phyloP scores from a whole-genome alignment of 2,329 filamentous ascomycete species.

The Penicillium sp. region DNA sequence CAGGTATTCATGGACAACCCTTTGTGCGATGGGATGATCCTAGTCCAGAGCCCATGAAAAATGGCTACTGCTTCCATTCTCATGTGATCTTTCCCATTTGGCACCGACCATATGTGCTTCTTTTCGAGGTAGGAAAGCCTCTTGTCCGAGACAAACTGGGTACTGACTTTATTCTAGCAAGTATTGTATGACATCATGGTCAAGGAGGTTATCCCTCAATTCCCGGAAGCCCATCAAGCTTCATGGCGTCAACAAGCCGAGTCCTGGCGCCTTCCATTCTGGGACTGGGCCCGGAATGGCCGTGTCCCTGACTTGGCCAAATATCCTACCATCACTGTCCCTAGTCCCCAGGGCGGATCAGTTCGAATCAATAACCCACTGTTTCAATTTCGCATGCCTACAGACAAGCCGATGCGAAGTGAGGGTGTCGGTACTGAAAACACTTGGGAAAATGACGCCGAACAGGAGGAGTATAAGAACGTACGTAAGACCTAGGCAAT shows the following conservation, averaged over 20 bases:
- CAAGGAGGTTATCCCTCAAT: constrained; percentile 30
- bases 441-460: constrained; percentile 5
- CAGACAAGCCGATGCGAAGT: constrained; percentile 11
- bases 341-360: constrained; percentile 34
- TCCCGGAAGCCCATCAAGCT: constrained; percentile 45
- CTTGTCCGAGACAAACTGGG: not conserved
- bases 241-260: constrained; percentile 46
- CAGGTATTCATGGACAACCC: constrained; percentile 11
- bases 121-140: constrained; percentile 49
- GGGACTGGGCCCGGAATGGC: constrained; percentile 43
- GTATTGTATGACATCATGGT: constrained; percentile 36
- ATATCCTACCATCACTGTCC: constrained; percentile 31
- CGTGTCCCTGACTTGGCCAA: constrained; percentile 28
- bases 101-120: constrained; percentile 75
- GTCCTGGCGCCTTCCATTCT: constrained; percentile 49
- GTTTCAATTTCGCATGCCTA: constrained; percentile 42
- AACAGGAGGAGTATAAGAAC: constrained; percentile 7
- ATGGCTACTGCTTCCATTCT: constrained; percentile 76
- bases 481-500: not conserved
- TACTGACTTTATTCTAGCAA: constrained; percentile 28
- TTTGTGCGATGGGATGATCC: constrained; percentile 13
- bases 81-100: constrained; percentile 75
- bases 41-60: constrained; percentile 2
- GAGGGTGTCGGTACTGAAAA: constrained; percentile 9
- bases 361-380: constrained; percentile 44